A percentile compares a stretch with the other conserved stretches of the same genome.
Conservation (phyloP, 176 grass and related monocot genomes). For the Phoenix roebelenii region DNA sequence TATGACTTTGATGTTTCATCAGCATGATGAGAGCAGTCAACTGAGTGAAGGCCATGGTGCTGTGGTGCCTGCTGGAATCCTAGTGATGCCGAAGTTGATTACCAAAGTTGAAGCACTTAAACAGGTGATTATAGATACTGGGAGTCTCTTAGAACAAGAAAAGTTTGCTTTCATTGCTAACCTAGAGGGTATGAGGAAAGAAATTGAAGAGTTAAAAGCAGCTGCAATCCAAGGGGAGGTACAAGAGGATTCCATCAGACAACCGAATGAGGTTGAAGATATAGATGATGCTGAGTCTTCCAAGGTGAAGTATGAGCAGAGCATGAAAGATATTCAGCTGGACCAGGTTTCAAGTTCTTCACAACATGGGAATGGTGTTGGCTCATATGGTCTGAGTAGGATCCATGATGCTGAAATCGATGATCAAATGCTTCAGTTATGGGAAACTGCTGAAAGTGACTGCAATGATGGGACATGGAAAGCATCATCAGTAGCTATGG, state of each 20-base stretch:
- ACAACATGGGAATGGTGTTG: slow-evolving; percentile 29
- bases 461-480: slow-evolving; percentile 6
- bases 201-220: slow-evolving; percentile 35
- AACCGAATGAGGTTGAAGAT: not conserved
- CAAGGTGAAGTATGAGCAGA: slow-evolving; percentile 10
- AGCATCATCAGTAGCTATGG: slow-evolving; percentile 30
- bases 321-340: slow-evolving; percentile 14
- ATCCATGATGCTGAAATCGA: slow-evolving; percentile 38
- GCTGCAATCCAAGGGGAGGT: slow-evolving; percentile 13
- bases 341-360: slow-evolving; percentile 38
- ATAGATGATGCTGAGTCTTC: slow-evolving; percentile 28
- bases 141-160: slow-evolving; percentile 39
- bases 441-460: too few relatives aligned
- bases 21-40: not conserved
- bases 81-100: slow-evolving; percentile 38
- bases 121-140: slow-evolving; percentile 23
- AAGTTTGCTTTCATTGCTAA: slow-evolving; percentile 23
- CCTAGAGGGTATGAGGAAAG: slow-evolving; percentile 20
- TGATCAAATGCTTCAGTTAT: slow-evolving; percentile 88
- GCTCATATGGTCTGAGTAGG: slow-evolving; percentile 27
- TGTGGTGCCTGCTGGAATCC: slow-evolving; percentile 11
- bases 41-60: slow-evolving; percentile 1
- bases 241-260: slow-evolving; percentile 30
- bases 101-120: slow-evolving; percentile 63
- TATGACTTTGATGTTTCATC: slow-evolving; percentile 1